phyloP scores from a whole-genome alignment of 1,284 basidiomycete genomes.

The Tilletia indica region DNA sequence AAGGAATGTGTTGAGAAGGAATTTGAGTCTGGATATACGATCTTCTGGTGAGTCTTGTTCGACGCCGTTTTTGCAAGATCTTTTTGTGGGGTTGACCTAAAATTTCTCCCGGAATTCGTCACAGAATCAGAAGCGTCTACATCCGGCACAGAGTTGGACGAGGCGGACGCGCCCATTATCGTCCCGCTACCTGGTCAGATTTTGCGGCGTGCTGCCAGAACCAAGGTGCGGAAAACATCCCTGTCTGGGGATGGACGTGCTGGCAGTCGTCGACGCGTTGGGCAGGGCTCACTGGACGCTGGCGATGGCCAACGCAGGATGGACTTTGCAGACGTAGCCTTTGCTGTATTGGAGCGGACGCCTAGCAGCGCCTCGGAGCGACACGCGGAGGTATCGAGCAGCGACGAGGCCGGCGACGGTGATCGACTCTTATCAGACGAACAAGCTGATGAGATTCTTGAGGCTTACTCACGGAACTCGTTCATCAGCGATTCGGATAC shows the following conservation, averaged over 20 bases:
- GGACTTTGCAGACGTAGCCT: slow-evolving; percentile 15
- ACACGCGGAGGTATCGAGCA: slow-evolving; percentile 28
- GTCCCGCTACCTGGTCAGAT: slow-evolving; percentile 83
- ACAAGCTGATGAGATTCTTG: slow-evolving; percentile 42
- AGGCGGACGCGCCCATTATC: slow-evolving; percentile 83
- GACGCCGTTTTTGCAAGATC: no score
- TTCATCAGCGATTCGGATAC: slow-evolving; percentile 38
- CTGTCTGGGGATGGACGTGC: slow-evolving; percentile 69
- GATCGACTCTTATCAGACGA: slow-evolving; percentile 35
- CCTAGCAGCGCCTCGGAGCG: slow-evolving; percentile 35
- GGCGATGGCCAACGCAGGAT: slow-evolving; percentile 13
- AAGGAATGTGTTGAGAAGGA: slow-evolving; percentile 77
- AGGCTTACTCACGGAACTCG: slow-evolving; percentile 44
- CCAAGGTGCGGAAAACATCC: slow-evolving; percentile 88
- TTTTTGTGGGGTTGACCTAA: not conserved
- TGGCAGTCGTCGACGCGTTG: slow-evolving; percentile 19
- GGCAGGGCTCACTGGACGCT: not conserved
- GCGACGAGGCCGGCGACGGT: slow-evolving; percentile 26
- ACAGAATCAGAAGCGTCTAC: not conserved
- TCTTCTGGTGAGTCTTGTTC: slow-evolving; percentile 19
- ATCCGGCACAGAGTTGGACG: slow-evolving; percentile 59
- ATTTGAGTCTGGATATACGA: slow-evolving; percentile 69
- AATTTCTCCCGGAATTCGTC: slow-evolving; percentile 25
- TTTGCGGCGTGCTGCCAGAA: slow-evolving; percentile 83
- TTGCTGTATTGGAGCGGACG: slow-evolving; percentile 30